These are phyloP conservation scores for Luvunga scandens DNA, from an alignment of 345 rosid species.

Conservation along the genomic window DNA sequence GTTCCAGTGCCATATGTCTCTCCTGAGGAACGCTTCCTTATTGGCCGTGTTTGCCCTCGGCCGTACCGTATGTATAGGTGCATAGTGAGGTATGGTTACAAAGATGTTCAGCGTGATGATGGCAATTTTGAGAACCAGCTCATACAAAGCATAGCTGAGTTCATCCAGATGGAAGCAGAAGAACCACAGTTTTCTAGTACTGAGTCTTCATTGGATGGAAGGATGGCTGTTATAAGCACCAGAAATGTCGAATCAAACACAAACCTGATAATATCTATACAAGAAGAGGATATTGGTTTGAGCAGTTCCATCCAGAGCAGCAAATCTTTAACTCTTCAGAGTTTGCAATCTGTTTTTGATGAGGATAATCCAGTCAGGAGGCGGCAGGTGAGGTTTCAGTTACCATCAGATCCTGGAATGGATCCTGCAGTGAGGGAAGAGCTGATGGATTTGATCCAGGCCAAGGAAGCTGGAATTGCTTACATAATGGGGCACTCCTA, in stretches of 20 bases:
- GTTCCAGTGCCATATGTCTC: slow-evolving; percentile 87
- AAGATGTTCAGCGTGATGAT: slow-evolving; percentile 79
- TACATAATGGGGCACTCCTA: slow-evolving; percentile 89
- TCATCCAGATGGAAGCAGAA: slow-evolving; percentile 91
- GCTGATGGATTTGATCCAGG: slow-evolving; percentile 70
- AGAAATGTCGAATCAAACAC: slow-evolving; percentile 47
- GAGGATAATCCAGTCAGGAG: slow-evolving; percentile 66
- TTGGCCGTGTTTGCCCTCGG: slow-evolving; percentile 92
- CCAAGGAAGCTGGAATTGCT: slow-evolving; percentile 87
- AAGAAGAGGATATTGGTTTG: slow-evolving; percentile 44
- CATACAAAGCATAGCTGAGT: slow-evolving; percentile 90
- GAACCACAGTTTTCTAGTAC: slow-evolving; percentile 53
- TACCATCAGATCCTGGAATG: slow-evolving; percentile 55
- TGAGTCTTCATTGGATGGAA: slow-evolving; percentile 73
- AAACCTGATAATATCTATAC: slow-evolving; percentile 51
- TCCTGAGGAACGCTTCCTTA: slow-evolving; percentile 91
- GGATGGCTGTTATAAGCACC: slow-evolving; percentile 92
- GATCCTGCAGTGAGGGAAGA: slow-evolving; percentile 77
- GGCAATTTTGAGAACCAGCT: slow-evolving; percentile 80
- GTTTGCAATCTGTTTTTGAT: slow-evolving; percentile 61
- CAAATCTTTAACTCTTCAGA: slow-evolving; percentile 67
- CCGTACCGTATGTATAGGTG: slow-evolving; percentile 94
- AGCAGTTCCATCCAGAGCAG: slow-evolving; percentile 58
- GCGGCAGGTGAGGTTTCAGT: slow-evolving; percentile 62
- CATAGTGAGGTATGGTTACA: slow-evolving; percentile 92